Evolutionary conservation across 192 early-diverging fungal species (phyloP).

Genomic region (Podila horticola): DNA sequence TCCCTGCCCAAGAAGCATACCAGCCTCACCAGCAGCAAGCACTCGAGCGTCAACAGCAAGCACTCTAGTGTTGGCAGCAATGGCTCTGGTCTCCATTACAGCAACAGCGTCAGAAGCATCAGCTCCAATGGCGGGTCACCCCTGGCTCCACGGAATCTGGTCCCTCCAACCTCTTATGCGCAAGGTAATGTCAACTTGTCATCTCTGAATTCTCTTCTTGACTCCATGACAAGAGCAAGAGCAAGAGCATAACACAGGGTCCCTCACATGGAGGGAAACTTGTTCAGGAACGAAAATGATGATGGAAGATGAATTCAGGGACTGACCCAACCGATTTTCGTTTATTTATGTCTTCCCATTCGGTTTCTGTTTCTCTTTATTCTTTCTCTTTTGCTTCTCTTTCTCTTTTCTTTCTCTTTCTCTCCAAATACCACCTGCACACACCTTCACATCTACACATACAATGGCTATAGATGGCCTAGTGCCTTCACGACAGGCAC

Average conservation of each 20-base stretch:
- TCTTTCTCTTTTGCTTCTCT: too few species aligned
- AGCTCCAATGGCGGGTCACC: background rate
- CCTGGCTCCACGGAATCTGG: conserved; percentile 1
- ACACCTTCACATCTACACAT: background rate
- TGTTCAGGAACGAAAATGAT: too few species aligned
- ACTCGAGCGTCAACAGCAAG: background rate
- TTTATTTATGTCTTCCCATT: too few species aligned
- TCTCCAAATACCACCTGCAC: too few species aligned
- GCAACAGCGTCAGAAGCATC: conserved; percentile 1
- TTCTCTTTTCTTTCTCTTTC: too few species aligned
- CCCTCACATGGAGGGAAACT: too few species aligned
- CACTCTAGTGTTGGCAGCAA: background rate
- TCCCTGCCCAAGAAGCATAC: background rate
- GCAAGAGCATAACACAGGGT: too few species aligned
- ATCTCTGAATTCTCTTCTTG: too few species aligned
- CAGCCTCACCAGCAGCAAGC: conserved; percentile 5
- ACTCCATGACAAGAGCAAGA: too few species aligned
- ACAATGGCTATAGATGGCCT: conserved; percentile 26
- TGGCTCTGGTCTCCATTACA: background rate
- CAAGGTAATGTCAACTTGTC: background rate
- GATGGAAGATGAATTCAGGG: too few species aligned
- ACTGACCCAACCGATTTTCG: too few species aligned
- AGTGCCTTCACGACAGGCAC: conserved; percentile 54
- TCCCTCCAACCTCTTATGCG: background rate
- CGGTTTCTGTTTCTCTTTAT: too few species aligned